Base-by-base conservation (phyloP, 345 rosid species). In the Combretum micranthum region DNA sequence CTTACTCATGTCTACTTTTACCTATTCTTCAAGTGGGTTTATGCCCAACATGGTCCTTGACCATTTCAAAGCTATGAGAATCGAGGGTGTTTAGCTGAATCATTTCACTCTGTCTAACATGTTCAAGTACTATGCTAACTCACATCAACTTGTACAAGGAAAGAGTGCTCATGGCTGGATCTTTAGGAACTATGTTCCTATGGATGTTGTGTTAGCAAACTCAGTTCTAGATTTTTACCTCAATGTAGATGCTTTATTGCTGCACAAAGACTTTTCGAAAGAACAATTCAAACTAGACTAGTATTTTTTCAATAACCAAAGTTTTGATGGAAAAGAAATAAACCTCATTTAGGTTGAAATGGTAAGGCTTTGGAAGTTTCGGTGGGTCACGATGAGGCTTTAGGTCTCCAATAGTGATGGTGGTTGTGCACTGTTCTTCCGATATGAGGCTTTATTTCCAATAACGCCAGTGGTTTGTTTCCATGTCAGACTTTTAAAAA, bases 121-220 rank as follows among this genome's bases (percentile, higher is more conserved):
- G 53, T 62, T 78, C 59, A 82, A 78, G 68, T 67, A 74, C 61
- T 82, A 80, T 56, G 68, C 80, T 45, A 62, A 75, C 55, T 63
- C 74, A 39, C 5, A 39, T 62, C 69, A 72, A 57, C 57, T 74
- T 13, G 64, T 63, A 26, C 18, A 52, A 3, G 87, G 87, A 25
- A 79, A 67, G 65, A 69, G 15, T 13, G 64, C 76, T 63, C 87
- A 82, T 26, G 87, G 82, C 37, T 82, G 87, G 87, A 70, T 72
- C 3, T 14, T 78, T 39, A 72, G 62, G 20, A 76, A 63, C 53
- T 69, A 56, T 47, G 50, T 74, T 58, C 69, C n/a, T 32, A 56
- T 74, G 7, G 80, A 82, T 56, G 62, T 61, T 16, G 68, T 70
- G 53, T 59, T 82, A 42, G 74, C 47, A 62, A 82, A 82, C 69